phyloP scores from a whole-genome alignment of 2,329 filamentous ascomycete genomes.

The Shiraia bambusicola region DNA sequence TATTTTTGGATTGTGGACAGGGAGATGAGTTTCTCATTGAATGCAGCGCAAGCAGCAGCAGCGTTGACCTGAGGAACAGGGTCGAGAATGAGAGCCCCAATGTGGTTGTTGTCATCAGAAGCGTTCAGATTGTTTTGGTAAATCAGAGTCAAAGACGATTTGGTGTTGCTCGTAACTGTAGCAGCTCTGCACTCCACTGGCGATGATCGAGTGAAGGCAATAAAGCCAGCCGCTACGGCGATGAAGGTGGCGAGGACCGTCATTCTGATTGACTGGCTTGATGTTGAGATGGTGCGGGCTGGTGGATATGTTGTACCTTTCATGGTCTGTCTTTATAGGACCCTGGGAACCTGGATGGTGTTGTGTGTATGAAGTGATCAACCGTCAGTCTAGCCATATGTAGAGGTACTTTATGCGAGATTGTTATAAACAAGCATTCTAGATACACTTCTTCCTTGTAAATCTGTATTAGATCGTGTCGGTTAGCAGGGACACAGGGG shows the following conservation, averaged over 20 bases:
- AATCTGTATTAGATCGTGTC: conserved; percentile 25
- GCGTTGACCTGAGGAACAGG: conserved; percentile 43
- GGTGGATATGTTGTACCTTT: conserved; percentile 1
- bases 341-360: conserved; percentile 32
- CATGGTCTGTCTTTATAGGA: conserved; percentile 17
- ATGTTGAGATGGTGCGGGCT: conserved; percentile 1
- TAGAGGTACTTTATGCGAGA: conserved; percentile 19
- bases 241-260: conserved; percentile 24
- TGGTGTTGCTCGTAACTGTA: conserved; percentile 23
- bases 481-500: conserved; percentile 28
- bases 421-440: conserved; percentile 31
- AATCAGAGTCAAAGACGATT: conserved; percentile 52
- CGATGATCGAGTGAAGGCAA: conserved; percentile 18
- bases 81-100: conserved; percentile 55
- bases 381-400: conserved; percentile 17
- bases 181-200: conserved; percentile 20
- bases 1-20: conserved; percentile 47
- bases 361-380: conserved; percentile 13
- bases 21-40: conserved; percentile 53
- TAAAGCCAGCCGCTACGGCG: conserved; percentile 21
- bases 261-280: conserved; percentile 16
- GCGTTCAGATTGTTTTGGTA: conserved; percentile 59
- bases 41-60: conserved; percentile 47
- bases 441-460: conserved; percentile 23
- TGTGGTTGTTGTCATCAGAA: conserved; percentile 55